Base-by-base conservation (phyloP, 1,284 basidiomycete genomes). In the Cutaneotrichosporon sp. region DNA sequence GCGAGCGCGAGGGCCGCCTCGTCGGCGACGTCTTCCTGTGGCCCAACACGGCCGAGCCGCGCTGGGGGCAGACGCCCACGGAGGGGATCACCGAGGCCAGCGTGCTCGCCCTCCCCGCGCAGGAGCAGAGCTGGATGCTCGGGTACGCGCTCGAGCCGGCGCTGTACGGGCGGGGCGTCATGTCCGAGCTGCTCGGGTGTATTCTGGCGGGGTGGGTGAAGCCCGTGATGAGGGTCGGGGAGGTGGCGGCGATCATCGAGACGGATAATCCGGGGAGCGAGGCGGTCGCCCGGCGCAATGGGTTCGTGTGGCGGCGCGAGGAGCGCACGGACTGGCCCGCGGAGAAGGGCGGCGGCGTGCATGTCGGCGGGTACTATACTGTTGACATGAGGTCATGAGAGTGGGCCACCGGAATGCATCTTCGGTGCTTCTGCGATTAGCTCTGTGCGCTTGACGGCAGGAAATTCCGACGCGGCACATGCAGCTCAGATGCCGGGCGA, bases 341-440 rank as follows among this genome's bases (percentile, higher is more conserved):
- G 57, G 65, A 65, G 20, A 71, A 71, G 59, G 68, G 67, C 14
- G 69, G 68, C 13, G 65, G 65, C 13, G 43, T 25, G 22, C 6
- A 8, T 22, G 10, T 22, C 9, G 8, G 18, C 8, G 54, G 42
- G 43, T 56, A 46, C 14, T 56, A 43, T 29, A 34, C 25, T 20
- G 13, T 27, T 22, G 34, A 34, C 9, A 10, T 52, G 51, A 10
- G 31, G 22, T 10, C 6, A 24, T 22, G 43, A 36, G 34, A n/a
- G n/a, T n/a, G n/a, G n/a, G n/a, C n/a, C n/a, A n/a, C n/a, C n/a
- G n/a, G n/a, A n/a, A 33, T 33, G 33, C 33, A 33, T 33, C 33
- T 33, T n/a, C n/a, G n/a, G n/a, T n/a, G n/a, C n/a, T n/a, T n/a
- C n/a, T n/a, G n/a, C n/a, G n/a, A n/a, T n/a, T n/a, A n/a, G n/a